phyloP scores from a whole-genome alignment of 805 yeast genomes.

The Starmerella asiatica region DNA sequence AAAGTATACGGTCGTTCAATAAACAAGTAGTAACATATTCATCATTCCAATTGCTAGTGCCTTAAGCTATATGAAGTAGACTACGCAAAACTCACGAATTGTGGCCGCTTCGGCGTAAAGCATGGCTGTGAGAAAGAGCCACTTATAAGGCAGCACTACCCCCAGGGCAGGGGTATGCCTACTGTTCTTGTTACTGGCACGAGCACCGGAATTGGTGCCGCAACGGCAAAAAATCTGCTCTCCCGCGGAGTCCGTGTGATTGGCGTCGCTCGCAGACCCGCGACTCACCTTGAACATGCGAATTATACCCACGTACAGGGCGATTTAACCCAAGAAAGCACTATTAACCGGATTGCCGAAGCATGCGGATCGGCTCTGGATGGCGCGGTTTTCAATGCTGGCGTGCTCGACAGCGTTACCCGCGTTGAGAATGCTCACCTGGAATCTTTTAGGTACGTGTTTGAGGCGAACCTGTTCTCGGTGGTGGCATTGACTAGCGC shows the following conservation, averaged over 20 bases:
- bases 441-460: slow-evolving; percentile 47
- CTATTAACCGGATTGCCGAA: slow-evolving; percentile 24
- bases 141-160: no score
- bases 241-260: slow-evolving; percentile 35
- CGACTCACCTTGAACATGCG: slow-evolving; percentile 28
- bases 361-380: slow-evolving; percentile 27
- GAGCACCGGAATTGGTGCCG: slow-evolving; percentile 46
- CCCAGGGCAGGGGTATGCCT: slow-evolving; percentile 4
- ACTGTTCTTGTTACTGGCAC: slow-evolving; percentile 23
- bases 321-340: slow-evolving; percentile 36
- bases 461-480: slow-evolving; percentile 68
- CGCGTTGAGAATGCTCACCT: slow-evolving; percentile 34
- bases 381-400: slow-evolving; percentile 54
- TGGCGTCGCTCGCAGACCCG: slow-evolving; percentile 59
- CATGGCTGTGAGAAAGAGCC: no score
- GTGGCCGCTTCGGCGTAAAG: no score
- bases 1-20: no score
- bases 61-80: no score
- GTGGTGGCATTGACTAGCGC: slow-evolving; percentile 43
- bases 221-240: slow-evolving; percentile 46
- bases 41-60: no score
- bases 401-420: slow-evolving; percentile 65
- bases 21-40: no score
- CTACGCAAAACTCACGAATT: no score
- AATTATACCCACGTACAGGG: slow-evolving; percentile 33